Evolutionary conservation across 2,329 filamentous ascomycete genomes (phyloP).

Genomic region (Hypoxylon sp.): DNA sequence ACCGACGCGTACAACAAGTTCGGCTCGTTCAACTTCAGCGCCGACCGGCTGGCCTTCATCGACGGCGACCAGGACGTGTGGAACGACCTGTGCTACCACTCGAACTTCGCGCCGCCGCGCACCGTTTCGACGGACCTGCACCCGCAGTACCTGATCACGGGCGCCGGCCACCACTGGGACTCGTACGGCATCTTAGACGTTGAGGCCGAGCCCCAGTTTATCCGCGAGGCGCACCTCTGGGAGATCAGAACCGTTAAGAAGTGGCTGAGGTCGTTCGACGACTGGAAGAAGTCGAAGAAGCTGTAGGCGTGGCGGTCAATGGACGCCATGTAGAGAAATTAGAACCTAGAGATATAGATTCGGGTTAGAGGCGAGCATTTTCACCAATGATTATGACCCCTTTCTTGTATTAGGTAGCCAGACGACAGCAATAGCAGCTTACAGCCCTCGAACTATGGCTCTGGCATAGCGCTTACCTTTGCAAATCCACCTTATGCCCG

Average conservation of each 20-base stretch:
- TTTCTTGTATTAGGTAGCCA: neutral
- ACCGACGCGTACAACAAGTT: constrained; percentile 58
- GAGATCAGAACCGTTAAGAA: constrained; percentile 63
- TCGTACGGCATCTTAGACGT: constrained; percentile 56
- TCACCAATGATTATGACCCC: neutral
- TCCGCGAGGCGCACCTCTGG: constrained; percentile 62
- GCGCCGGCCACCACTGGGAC: constrained; percentile 66
- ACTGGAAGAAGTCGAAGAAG: constrained; percentile 42
- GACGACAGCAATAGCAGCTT: neutral
- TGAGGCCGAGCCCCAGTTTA: constrained; percentile 61
- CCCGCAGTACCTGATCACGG: constrained; percentile 62
- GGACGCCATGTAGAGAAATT: neutral
- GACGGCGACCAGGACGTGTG: constrained; percentile 65
- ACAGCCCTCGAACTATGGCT: too few species aligned
- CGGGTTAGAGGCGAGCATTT: neutral
- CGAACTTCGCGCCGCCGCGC: constrained; percentile 53
- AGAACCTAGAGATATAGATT: neutral
- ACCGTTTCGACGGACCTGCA: constrained; percentile 57
- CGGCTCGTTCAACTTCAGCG: constrained; percentile 60
- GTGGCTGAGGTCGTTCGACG: constrained; percentile 54
- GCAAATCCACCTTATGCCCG: too few species aligned
- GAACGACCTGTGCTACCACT: constrained; percentile 64
- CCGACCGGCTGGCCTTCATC: constrained; percentile 62
- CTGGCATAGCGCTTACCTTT: too few species aligned
- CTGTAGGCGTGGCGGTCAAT: constrained; percentile 1